Conservation (phyloP, 257 asterid species). For the Galeopsis tetrahit region DNA sequence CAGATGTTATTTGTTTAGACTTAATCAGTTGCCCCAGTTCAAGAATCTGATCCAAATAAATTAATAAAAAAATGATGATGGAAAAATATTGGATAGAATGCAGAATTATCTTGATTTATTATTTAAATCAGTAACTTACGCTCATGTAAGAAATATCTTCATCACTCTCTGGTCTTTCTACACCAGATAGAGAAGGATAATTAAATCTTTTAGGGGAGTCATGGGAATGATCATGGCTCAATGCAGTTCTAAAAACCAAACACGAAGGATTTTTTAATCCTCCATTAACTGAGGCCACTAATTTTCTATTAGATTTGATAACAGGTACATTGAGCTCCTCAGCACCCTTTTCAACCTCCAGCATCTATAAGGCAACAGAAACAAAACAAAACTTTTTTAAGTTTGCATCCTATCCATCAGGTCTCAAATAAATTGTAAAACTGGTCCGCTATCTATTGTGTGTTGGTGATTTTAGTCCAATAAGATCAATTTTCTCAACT, state of each 20-base stretch:
- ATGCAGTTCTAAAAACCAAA: constrained; percentile 69
- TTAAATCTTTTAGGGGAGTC: constrained; percentile 43
- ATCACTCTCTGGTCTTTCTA: constrained; percentile 61
- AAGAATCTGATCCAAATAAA: constrained; percentile 59
- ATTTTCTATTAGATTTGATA: constrained; percentile 61
- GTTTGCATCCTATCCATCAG: not conserved
- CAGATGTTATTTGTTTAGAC: constrained; percentile 72
- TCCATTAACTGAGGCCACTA: constrained; percentile 78
- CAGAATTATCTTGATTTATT: not conserved
- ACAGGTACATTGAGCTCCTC: constrained; percentile 69
- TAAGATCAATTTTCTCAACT: too few species aligned
- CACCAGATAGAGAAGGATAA: constrained; percentile 53
- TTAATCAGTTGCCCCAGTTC: constrained; percentile 81
- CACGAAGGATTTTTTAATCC: constrained; percentile 78
- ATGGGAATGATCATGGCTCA: constrained; percentile 45
- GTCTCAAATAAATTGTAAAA: too few species aligned
- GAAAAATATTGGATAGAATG: not conserved
- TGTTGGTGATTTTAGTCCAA: too few species aligned
- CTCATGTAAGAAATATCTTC: constrained; percentile 93
- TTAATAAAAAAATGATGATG: not conserved
- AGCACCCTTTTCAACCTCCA: constrained; percentile 81
- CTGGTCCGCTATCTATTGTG: too few species aligned
- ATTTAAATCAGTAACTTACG: constrained; percentile 46
- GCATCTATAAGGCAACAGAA: constrained; percentile 46
- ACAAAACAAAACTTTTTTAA: not conserved